Conservation (phyloP, 169 alveolate species). For the Plasmodium ovale region DNA sequence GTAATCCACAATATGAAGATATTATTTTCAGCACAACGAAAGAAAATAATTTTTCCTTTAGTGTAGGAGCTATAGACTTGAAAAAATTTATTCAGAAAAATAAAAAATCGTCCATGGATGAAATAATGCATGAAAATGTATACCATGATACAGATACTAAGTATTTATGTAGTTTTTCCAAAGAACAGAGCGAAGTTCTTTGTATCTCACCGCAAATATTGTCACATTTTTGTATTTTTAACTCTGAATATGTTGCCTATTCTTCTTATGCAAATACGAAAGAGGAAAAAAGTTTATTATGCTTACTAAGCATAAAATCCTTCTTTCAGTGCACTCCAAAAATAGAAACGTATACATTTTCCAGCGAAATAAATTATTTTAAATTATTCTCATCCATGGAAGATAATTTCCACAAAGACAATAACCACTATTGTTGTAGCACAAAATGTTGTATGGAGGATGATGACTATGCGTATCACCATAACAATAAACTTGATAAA, state of each 20-base stretch:
- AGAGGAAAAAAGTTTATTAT: constrained; percentile 52
- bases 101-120: constrained; percentile 33
- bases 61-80: constrained; percentile 68
- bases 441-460: not conserved
- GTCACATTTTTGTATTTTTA: constrained; percentile 73
- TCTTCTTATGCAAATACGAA: constrained; percentile 65
- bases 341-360: constrained; percentile 51
- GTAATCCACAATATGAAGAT: constrained; percentile 76
- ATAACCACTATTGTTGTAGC: constrained; percentile 4
- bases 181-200: constrained; percentile 56
- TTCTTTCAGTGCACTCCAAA: constrained; percentile 61
- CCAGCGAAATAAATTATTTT: constrained; percentile 64
- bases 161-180: constrained; percentile 66
- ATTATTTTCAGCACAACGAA: constrained; percentile 73
- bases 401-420: not conserved
- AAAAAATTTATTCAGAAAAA: constrained; percentile 61
- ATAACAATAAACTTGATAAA: constrained; percentile 75
- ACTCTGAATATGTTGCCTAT: constrained; percentile 72
- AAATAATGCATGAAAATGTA: constrained; percentile 45
- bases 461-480: constrained; percentile 54
- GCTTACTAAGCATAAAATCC: constrained; percentile 50
- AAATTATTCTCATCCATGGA: constrained; percentile 65
- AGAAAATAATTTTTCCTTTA: constrained; percentile 77
- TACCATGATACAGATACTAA: constrained; percentile 60
- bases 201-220: constrained; percentile 65